Evolutionary conservation across 2,329 filamentous ascomycete species (phyloP), one percentile per base, ranked within the genome.

Genomic region (Colletotrichum lupini): DNA sequence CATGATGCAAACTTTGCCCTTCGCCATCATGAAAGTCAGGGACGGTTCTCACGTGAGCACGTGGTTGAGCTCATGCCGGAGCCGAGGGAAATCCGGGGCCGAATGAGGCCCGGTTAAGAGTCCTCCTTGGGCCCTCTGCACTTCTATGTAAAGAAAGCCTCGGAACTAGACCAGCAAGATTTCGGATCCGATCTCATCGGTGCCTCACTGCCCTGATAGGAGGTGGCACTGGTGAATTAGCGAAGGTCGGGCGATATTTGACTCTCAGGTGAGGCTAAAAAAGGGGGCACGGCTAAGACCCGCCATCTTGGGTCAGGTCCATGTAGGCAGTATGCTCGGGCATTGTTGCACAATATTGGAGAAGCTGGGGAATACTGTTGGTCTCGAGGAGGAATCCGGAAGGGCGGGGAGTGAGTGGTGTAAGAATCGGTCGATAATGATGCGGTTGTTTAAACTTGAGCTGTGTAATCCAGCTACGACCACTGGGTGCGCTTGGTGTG

Each of bases 391-490:
- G 4, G 5, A 16, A 30, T 1, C 2, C 19, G 35, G 24, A 46
- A 4, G 55, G 32, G 35, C 37, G 42, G 22, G 9, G 9, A 53
- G 22, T 32, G 5, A 22, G 59, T 64, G 67, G 60, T 56, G 61
- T 30, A 73, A 49, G 56, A 49, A 62, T 61, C 35, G 49, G 35
- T 30, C 56, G 60, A 71, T 66, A 61, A 71, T 66, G 60, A 70
- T 70, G 60, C 26, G 61, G 49, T 53, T 37, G 26, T 37, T 42
- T 52, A 14, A 30, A 4, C 42, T 49, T 1, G 3, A 28, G 46
- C 37, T 22, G 42, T 62, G 22, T 32, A n/a, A 59, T 58, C 16
- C 35, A 35, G 32, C 32, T 16, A 52, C 49, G 49, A 57, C 19
- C n/a, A 57, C 56, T 69, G 49, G 63, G 30, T 26, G 42, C 35